Conservation (phyloP, 1,139 yeast species). For the Taphrina populina region DNA sequence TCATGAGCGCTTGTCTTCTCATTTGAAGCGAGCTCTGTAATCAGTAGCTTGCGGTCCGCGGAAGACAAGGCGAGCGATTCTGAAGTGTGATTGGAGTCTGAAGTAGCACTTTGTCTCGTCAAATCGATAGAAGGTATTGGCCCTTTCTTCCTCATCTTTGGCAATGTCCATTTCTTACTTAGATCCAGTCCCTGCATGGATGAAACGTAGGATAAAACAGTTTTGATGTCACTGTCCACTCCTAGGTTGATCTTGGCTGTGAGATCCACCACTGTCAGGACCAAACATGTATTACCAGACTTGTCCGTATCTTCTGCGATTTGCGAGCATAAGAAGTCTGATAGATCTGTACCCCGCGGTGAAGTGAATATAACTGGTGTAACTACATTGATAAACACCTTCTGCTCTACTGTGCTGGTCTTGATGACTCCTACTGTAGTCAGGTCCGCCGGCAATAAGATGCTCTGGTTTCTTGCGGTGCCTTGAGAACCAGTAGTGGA, state of each 20-base stretch:
- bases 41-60: no score
- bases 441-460: not conserved
- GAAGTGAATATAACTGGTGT: slow-evolving; percentile 1
- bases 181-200: not conserved
- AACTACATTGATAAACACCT: slow-evolving; percentile 14
- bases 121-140: not conserved
- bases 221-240: not conserved
- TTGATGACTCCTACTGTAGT: not conserved
- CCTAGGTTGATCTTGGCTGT: slow-evolving; percentile 1
- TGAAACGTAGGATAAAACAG: not conserved
- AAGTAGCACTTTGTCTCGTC: not conserved
- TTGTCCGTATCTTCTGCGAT: slow-evolving; percentile 1
- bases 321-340: not conserved
- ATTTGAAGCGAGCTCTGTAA: not conserved
- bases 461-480: not conserved
- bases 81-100: not conserved
- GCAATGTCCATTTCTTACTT: not conserved
- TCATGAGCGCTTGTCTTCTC: not conserved
- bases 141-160: slow-evolving; percentile 15
- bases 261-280: slow-evolving; percentile 11
- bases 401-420: not conserved
- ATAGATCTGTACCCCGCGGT: no score
- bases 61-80: no score
- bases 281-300: slow-evolving; percentile 3
- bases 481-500: no score